Conservation (phyloP, 495 filamentous ascomycete species). For the Chaetomidium leptoderma region DNA sequence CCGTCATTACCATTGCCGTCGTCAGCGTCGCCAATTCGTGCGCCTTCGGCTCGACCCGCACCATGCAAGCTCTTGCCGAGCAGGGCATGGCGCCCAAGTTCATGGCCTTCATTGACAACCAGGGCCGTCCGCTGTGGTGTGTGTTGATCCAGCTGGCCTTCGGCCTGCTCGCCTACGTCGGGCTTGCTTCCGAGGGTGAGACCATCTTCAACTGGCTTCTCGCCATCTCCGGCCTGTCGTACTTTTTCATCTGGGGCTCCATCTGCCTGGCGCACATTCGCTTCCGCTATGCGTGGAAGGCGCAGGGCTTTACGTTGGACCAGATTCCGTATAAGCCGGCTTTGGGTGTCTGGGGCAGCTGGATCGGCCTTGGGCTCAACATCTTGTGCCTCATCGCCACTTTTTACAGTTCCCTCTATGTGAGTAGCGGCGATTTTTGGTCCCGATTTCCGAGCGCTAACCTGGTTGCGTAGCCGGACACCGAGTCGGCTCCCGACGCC, state of each 20-base stretch:
- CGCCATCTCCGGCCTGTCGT: conserved; percentile 62
- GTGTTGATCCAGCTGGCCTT: conserved; percentile 45
- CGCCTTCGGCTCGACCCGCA: conserved; percentile 65
- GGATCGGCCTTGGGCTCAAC: conserved; percentile 57
- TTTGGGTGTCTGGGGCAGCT: conserved; percentile 65
- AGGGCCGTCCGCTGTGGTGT: conserved; percentile 54
- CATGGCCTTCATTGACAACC: conserved; percentile 56
- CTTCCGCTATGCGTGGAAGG: conserved; percentile 61
- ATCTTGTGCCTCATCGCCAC: conserved; percentile 60
- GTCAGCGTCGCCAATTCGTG: conserved; percentile 63
- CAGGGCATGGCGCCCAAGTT: conserved; percentile 54
- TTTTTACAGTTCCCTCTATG: too few species aligned
- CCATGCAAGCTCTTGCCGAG: conserved; percentile 60
- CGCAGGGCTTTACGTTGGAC: conserved; percentile 58
- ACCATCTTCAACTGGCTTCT: conserved; percentile 63
- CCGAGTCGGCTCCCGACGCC: conserved; percentile 43
- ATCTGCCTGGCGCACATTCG: conserved; percentile 67
- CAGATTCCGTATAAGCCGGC: conserved; percentile 68
- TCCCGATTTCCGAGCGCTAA: not conserved
- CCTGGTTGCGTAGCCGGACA: too few species aligned
- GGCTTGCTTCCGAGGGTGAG: conserved; percentile 42
- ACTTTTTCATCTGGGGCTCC: conserved; percentile 70
- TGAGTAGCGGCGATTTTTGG: conserved; percentile 40
- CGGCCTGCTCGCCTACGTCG: conserved; percentile 54
- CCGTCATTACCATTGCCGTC: conserved; percentile 66